Conservation (phyloP, 805 yeast species). For the Yamadazyma philogaea region DNA sequence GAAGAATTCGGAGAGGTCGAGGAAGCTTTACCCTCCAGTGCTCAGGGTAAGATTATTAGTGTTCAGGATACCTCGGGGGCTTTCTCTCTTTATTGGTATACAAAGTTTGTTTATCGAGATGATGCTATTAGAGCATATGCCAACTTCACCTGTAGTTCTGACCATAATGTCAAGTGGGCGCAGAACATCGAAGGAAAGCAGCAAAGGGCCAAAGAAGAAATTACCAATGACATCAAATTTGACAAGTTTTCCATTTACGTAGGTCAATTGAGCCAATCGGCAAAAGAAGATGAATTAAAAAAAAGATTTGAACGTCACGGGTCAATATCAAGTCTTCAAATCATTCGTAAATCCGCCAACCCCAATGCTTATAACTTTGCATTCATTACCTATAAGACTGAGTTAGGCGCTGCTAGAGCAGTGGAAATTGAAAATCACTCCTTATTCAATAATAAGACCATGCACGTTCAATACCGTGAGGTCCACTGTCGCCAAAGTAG, state of each 20-base stretch:
- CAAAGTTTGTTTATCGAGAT: slow-evolving; percentile 75
- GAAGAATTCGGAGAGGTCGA: slow-evolving; percentile 73
- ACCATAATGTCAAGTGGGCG: slow-evolving; percentile 79
- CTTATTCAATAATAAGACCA: slow-evolving; percentile 64
- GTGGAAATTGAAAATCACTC: slow-evolving; percentile 84
- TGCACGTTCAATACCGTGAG: slow-evolving; percentile 84
- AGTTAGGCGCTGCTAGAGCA: slow-evolving; percentile 79
- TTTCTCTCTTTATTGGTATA: slow-evolving; percentile 59
- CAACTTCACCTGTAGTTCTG: slow-evolving; percentile 50
- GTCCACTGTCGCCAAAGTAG: slow-evolving; percentile 21
- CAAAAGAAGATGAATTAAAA: slow-evolving; percentile 52
- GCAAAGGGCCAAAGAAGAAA: slow-evolving; percentile 1
- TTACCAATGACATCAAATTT: slow-evolving; percentile 21
- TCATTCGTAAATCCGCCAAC: slow-evolving; percentile 39
- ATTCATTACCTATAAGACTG: slow-evolving; percentile 62
- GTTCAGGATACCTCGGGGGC: slow-evolving; percentile 14
- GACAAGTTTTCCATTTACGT: slow-evolving; percentile 76
- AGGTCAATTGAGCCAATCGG: slow-evolving; percentile 61
- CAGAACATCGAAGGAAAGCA: slow-evolving; percentile 60
- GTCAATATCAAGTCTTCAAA: slow-evolving; percentile 52
- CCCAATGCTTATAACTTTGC: slow-evolving; percentile 57
- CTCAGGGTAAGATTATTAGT: slow-evolving; percentile 23
- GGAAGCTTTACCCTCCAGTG: slow-evolving; percentile 43
- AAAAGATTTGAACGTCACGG: slow-evolving; percentile 71
- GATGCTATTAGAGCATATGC: slow-evolving; percentile 88